Base-by-base conservation (phyloP, 345 rosid genomes). In the Balakata baccata region DNA sequence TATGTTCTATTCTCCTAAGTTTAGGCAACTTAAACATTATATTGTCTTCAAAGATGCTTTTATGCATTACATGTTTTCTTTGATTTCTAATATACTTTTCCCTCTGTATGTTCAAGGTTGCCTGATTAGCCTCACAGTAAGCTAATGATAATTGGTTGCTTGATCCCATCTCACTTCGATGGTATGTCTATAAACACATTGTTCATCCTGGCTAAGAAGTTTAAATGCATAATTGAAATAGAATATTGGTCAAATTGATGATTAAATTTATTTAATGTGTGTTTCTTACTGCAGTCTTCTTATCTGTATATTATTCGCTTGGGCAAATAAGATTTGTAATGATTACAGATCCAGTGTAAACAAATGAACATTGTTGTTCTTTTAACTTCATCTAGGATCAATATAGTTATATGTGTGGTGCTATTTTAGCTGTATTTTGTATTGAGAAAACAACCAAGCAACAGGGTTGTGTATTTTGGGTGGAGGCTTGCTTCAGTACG, bases 311-410 rank as follows among this genome's bases (percentile, higher is more conserved):
- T 71, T 61, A 68, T 59, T 7, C 37, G 29, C 23, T 71, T 56
- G 72, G 62, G 34, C 57, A 69, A 72, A 72, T 69, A 52, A 66
- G 46, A 68, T 49, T 64, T 72, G 47, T 56, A 71, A 68, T n/a
- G 66, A 38, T 82, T 77, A 74, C 74, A 78, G 75, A 71, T 74
- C 58, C 54, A 73, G 78, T 29, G 63, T 70, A 68, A 61, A 53
- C 76, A 76, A 84, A 92, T 95, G 99, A 84, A 90, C 66, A 18
- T 95, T 73, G 74, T 72, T 45, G 92, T 89, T 22, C 86, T 95
- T 60, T 69, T 95, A 64, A 95, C 99, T 38, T 95, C 97, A 52
- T 94, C 89, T 41, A 97, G 92, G 81, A 91, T 95, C 61, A 95
- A 95, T 72, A 59, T 86, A 65, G 94, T 82, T 4, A 37, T 89